Evolutionary conservation across 257 asterid genomes (phyloP), one percentile per base, ranked within the genome.

Genomic region (Verbascum thapsus): DNA sequence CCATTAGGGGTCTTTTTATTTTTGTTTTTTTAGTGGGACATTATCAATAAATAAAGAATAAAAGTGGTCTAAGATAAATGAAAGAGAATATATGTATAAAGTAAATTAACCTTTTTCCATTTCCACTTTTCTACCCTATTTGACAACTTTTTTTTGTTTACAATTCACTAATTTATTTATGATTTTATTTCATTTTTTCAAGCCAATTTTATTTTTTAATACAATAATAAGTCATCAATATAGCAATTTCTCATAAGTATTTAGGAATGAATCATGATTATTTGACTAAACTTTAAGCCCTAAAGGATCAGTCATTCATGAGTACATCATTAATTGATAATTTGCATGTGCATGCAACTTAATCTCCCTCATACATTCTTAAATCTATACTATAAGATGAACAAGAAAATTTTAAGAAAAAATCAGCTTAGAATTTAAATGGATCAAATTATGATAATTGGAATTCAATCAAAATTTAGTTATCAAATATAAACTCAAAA

Each of bases 1-100:
- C 61, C 11, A 53, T 17, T 40, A 37, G 70, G 71, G 34, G 72
- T 67, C 72, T 43, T n/a, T n/a, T n/a, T 64, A 73, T 58, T 51
- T 75, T 71, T 72, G 74, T 72, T 68, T 59, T 10, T 71, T 66
- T 66, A 34, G 79, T 72, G 76, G 82, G 76, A 57, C 82, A 52
- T 61, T 42, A 32, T 61, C 50, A n/a, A 70, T 40, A 38, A 70
- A 61, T 61, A 18, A 70, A 48, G 43, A 70, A 61, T 61, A 18
- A 58, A 57, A 64, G 53, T 15, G 32, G 11, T 53, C 40, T 56
- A 61, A 66, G 54, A 69, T 75, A 70, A 48, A 61, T 58, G 64
- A 53, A 41, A 53, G 37, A 41, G 26, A 54, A 32, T 15, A 3
- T 30, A 32, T 22, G 6, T 30, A n/a, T 30, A 45, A 11, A 49